Evolutionary conservation across 208 protist species (phyloP), one percentile per base, ranked within the genome.

Genomic region (Hexamita inflata): DNA sequence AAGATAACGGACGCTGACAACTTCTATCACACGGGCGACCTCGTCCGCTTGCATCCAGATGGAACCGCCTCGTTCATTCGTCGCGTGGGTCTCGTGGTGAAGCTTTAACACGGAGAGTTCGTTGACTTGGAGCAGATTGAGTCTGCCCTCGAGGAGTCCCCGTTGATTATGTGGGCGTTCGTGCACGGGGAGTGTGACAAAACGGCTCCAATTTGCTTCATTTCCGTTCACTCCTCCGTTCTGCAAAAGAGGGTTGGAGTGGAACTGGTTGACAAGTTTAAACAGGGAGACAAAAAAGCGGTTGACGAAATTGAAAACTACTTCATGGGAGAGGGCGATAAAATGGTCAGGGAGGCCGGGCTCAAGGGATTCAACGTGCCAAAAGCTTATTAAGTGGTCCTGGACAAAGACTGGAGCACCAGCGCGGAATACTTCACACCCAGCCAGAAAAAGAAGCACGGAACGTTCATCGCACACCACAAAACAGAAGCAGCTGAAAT

Each of bases 301-400:
- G 11, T 19, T 32, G n/a, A 70, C 2, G 9, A 19, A n/a, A 70
- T 13, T 57, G 38, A 40, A 11, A 2, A 15, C 2, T 15, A 28
- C 64, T 2, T 66, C 24, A 15, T 24, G 11, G 42, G 42, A 32
- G 64, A 70, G n/a, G 64, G 30, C 2, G 38, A 70, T 15, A 70
- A 15, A n/a, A 9, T 40, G 9, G 40, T 70, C 9, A 70, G 38
- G 35, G 4, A 19, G 24, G 64, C 64, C 11, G 64, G 64, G 11
- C 38, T 70, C 34, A 70, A 70, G 42, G 64, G 64, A n/a, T 70
- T 49, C n/a, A 42, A 38, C n/a, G 64, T 70, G 4, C 64, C 64
- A 29, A 70, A 45, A 38, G 26, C 30, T 13, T 70, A 32, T 38
- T 24, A 38, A n/a, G 26, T n/a, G 32, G 11, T 70, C 35, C 9